Evolutionary conservation across 768 basidiomycete species (phyloP).

Genomic region (Collybia sordida): DNA sequence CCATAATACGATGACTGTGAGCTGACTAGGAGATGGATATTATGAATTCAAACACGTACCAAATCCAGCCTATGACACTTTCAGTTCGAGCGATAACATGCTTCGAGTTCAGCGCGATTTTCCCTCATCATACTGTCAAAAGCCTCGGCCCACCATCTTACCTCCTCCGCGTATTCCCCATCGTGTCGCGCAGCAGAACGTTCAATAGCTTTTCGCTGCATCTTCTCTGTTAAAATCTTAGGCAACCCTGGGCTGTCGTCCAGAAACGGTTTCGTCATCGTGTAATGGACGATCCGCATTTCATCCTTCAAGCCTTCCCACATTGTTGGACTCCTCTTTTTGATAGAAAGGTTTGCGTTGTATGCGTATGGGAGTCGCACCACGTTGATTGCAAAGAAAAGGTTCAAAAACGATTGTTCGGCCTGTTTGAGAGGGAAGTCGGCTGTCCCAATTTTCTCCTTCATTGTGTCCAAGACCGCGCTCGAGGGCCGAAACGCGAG

Average conservation of each 20-base stretch:
- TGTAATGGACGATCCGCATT: slow-evolving; percentile 38
- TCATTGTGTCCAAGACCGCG: slow-evolving; percentile 26
- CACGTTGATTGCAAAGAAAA: slow-evolving; percentile 35
- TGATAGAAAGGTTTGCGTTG: slow-evolving; percentile 41
- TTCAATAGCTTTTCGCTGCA: slow-evolving; percentile 20
- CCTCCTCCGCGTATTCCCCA: slow-evolving; percentile 30
- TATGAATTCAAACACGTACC: too few relatives aligned
- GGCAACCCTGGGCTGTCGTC: slow-evolving; percentile 18
- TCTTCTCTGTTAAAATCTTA: slow-evolving; percentile 18
- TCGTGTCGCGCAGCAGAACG: slow-evolving; percentile 13
- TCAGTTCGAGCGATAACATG: too few relatives aligned
- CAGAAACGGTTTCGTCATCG: slow-evolving; percentile 26
- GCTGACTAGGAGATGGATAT: too few relatives aligned
- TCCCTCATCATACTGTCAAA: slow-evolving; percentile 23
- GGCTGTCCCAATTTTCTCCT: slow-evolving; percentile 23
- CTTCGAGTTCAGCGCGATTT: too few relatives aligned
- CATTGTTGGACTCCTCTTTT: slow-evolving; percentile 25
- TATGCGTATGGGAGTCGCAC: slow-evolving; percentile 38
- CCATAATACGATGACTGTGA: too few relatives aligned
- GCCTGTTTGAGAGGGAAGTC: slow-evolving; percentile 30
- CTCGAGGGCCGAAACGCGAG: slow-evolving; percentile 32
- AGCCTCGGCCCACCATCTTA: slow-evolving; percentile 32
- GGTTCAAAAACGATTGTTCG: slow-evolving; percentile 41
- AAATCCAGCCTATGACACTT: too few relatives aligned
- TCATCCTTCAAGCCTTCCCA: slow-evolving; percentile 33